phyloP scores from a whole-genome alignment of 495 filamentous ascomycete genomes.

The Podospora tetraspora region DNA sequence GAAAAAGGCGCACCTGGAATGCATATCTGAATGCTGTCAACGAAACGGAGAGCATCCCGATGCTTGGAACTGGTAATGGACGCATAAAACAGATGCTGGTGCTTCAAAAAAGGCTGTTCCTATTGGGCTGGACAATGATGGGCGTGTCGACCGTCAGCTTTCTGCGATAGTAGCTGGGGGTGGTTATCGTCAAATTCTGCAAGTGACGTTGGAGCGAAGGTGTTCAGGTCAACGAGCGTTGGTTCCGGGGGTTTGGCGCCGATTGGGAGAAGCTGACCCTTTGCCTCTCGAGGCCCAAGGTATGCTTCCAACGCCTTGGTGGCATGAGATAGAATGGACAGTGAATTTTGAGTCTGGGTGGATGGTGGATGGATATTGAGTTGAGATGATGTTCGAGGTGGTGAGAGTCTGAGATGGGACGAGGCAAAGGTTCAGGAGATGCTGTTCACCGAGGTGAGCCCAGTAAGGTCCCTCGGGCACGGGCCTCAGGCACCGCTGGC shows the following conservation, averaged over 20 bases:
- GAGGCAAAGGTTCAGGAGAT: background rate
- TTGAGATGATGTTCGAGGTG: background rate
- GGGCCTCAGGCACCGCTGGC: constrained; percentile 2
- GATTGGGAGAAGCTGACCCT: too few species aligned
- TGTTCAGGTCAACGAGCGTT: too few species aligned
- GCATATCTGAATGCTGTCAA: background rate
- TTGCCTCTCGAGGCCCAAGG: background rate
- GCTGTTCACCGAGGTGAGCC: background rate
- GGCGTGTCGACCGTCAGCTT: background rate
- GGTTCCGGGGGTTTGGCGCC: too few species aligned
- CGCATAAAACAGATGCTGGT: background rate
- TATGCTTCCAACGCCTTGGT: background rate
- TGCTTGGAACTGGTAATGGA: background rate
- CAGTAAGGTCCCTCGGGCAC: background rate
- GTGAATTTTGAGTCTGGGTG: background rate
- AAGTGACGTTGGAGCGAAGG: background rate
- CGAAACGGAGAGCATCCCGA: background rate
- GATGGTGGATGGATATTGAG: background rate
- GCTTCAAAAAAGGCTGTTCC: background rate
- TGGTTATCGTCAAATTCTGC: background rate
- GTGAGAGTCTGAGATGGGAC: background rate
- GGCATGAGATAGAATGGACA: background rate
- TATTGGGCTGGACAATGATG: background rate
- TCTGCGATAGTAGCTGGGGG: background rate
- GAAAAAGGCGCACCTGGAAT: background rate